A percentile compares a stretch with the other conserved stretches of the same genome.
Evolutionary conservation across 176 grass and related monocot species (phyloP).

Genomic region (Aegilops tauschii): DNA sequence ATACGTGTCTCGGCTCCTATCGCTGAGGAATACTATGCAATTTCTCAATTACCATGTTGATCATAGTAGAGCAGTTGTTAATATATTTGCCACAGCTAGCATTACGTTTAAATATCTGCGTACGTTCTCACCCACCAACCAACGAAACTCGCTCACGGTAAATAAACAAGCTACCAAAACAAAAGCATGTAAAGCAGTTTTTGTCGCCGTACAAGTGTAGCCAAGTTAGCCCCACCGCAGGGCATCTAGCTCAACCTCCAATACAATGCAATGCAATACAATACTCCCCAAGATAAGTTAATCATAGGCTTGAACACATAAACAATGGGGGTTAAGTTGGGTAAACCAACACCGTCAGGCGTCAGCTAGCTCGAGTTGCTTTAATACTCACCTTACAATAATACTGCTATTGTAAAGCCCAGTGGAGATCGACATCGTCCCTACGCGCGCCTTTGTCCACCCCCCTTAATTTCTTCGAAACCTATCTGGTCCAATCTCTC

Average conservation of each 20-base stretch:
- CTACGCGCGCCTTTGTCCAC: neutral
- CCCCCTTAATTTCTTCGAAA: neutral
- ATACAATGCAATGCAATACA: neutral
- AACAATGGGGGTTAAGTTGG: conserved; percentile 39
- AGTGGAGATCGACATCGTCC: conserved; percentile 1
- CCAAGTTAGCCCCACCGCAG: conserved; percentile 3
- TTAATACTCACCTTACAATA: too few relatives aligned
- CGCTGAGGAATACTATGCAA: neutral
- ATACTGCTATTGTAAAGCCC: neutral
- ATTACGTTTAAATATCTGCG: neutral
- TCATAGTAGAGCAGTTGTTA: too few relatives aligned
- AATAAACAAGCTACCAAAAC: neutral
- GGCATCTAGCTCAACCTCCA: neutral
- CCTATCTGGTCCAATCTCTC: neutral
- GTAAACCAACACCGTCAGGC: conserved; percentile 24
- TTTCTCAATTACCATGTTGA: neutral
- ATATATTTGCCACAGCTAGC: too few relatives aligned
- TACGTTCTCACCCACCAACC: neutral
- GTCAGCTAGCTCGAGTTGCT: neutral
- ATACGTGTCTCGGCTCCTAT: neutral
- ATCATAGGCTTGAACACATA: conserved; percentile 34
- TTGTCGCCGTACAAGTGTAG: conserved; percentile 36
- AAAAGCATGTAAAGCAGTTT: conserved; percentile 7
- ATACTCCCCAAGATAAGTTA: conserved; percentile 33
- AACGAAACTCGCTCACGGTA: neutral